Base-by-base conservation (phyloP, 208 protist species). In the Trypanosoma brucei region DNA sequence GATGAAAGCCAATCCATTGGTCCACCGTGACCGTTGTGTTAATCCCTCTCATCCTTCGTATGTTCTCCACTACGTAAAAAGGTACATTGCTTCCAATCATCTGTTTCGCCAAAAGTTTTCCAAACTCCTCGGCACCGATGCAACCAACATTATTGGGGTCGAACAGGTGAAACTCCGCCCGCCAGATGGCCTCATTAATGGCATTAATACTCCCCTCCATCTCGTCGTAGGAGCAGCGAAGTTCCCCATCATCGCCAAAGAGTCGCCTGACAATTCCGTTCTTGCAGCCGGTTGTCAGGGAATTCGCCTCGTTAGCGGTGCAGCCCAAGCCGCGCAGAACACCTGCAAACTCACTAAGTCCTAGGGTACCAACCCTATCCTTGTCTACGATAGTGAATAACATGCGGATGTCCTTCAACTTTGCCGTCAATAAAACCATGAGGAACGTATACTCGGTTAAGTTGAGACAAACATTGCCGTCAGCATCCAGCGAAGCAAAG, bases 41-140 rank as follows among this genome's bases (percentile, higher is more conserved):
- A 38, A 51, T 70, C 2, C 79, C 79, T 37, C 64, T 74, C 70
- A 93, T 62, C 59, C 81, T 79, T 31, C 82, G 82, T 52, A 96
- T 89, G 67, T 92, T 93, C 22, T 78, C 74, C 14, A 85, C 79
- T 40, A 94, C 76, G 72, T 91, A 89, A 66, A 79, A 88, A 11
- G 90, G 87, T 57, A 91, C 59, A 62, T 96, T 84, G n/a, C 76
- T 82, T 44, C 87, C 90, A 44, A 93, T 72, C 63, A 94, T 78
- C 42, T 91, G 83, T 35, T 68, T 79, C n/a, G 83, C 80, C 35
- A 96, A 76, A 49, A 96, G 78, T 65, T 79, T 63, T 1, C 78
- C 77, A 70, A 93, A 96, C 46, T 85, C 66, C 34, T 91, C 81
- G 8, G 81, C 83, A 36, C 68, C 80, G 57, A 96, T 89, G 37